These are phyloP conservation scores for Dichomitus squalens DNA, from an alignment of 1,284 basidiomycete genomes.

Conservation along the genomic window DNA sequence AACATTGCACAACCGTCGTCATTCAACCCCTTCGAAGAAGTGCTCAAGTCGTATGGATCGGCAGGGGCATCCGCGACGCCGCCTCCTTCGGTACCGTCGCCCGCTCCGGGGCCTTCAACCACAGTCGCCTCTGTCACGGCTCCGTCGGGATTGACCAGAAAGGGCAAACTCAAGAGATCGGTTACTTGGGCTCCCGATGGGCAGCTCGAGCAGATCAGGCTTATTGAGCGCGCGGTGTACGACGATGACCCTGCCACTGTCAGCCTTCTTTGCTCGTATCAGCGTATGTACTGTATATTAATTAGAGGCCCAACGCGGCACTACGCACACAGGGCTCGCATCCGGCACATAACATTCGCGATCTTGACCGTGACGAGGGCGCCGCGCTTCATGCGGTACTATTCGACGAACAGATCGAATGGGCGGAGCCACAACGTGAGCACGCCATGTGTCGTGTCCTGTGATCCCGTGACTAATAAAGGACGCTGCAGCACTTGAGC, in stretches of 20 bases:
- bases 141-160: constrained; percentile 40
- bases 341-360: constrained; percentile 68
- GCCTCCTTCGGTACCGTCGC: constrained; percentile 36
- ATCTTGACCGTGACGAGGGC: constrained; percentile 82
- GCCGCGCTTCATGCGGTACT: constrained; percentile 71
- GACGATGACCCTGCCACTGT: constrained; percentile 83
- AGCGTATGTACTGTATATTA: constrained; percentile 54
- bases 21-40: constrained; percentile 79
- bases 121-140: constrained; percentile 37
- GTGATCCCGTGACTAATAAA: constrained; percentile 24
- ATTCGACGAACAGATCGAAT: constrained; percentile 83
- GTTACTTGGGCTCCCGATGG: constrained; percentile 78
- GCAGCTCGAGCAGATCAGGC: constrained; percentile 68
- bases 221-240: constrained; percentile 82
- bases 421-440: constrained; percentile 77
- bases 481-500: constrained; percentile 55
- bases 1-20: constrained; percentile 78
- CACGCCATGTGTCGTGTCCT: constrained; percentile 20
- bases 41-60: constrained; percentile 72
- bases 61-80: constrained; percentile 46
- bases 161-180: constrained; percentile 66
- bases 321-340: constrained; percentile 61
- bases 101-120: constrained; percentile 33
- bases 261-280: constrained; percentile 50
- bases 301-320: constrained; percentile 38